Percentiles rank a stretch among this genome's conserved stretches.
These are phyloP conservation scores for Tulasnella sp. DNA, from an alignment of 768 basidiomycete genomes.

Conservation along the genomic window DNA sequence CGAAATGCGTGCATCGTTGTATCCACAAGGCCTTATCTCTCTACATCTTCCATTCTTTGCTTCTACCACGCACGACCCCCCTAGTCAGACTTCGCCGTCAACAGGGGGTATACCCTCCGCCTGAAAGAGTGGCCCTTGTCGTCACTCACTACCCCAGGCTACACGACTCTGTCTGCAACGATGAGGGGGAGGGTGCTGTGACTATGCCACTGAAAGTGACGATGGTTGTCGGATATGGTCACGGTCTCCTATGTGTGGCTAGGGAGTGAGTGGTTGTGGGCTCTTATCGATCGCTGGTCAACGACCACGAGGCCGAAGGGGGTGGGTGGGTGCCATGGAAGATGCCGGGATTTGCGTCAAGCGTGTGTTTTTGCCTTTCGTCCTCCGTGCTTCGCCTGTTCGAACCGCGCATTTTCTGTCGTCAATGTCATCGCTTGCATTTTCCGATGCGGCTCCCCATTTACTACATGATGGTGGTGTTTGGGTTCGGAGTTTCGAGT, in stretches of 20 bases:
- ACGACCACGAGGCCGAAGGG: background rate
- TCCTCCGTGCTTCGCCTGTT: background rate
- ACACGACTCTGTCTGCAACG: background rate
- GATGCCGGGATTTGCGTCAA: background rate
- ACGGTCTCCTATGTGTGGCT: background rate
- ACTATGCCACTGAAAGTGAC: background rate
- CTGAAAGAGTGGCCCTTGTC: background rate
- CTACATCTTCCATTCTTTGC: background rate
- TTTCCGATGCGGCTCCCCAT: background rate
- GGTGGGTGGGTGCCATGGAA: background rate
- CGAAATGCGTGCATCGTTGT: background rate
- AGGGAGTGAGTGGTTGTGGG: background rate
- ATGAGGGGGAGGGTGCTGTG: background rate
- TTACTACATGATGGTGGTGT: background rate
- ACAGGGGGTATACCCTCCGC: background rate
- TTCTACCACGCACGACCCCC: background rate
- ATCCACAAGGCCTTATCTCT: constrained; percentile 2
- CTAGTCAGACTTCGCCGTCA: background rate
- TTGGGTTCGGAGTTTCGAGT: background rate
- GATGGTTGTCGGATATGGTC: background rate
- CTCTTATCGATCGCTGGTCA: constrained; percentile 1
- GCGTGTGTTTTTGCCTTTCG: constrained; percentile 9
- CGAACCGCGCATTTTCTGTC: background rate
- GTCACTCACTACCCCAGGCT: background rate
- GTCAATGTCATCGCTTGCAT: background rate